phyloP scores from a whole-genome alignment of 345 rosid species.

The Euphorbia peplus region DNA sequence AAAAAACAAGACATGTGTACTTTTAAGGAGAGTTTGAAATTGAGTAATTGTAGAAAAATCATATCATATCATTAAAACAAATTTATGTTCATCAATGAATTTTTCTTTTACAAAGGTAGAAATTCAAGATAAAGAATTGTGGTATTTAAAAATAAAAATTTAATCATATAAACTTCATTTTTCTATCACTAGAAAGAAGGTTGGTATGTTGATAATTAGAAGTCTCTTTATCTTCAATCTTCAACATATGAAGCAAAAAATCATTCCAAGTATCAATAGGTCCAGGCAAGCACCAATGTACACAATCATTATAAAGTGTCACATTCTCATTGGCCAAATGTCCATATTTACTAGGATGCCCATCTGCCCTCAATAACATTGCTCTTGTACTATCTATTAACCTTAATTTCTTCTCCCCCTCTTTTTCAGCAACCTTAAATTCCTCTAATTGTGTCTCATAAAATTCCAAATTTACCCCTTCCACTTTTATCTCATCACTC shows the following conservation, averaged over 20 bases:
- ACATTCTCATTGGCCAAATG: constrained; percentile 67
- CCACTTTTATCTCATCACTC: constrained; percentile 51
- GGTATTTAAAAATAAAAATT: not conserved
- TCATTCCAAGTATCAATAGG: constrained; percentile 81
- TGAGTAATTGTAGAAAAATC: no score
- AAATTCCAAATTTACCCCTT: constrained; percentile 45
- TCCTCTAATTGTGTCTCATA: constrained; percentile 76
- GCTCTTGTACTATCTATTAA: constrained; percentile 62
- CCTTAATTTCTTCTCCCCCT: constrained; percentile 51
- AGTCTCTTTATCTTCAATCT: constrained; percentile 48
- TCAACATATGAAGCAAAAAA: constrained; percentile 77
- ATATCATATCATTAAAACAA: no score
- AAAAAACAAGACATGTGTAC: no score
- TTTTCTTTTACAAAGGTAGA: no score
- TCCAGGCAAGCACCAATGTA: constrained; percentile 95
- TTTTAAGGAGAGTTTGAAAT: no score
- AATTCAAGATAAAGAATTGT: not conserved
- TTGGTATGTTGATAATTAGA: constrained; percentile 28
- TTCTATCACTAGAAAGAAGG: constrained; percentile 23
- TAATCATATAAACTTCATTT: constrained; percentile 11
- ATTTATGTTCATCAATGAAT: no score
- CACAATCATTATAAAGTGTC: constrained; percentile 72
- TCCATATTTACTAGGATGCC: constrained; percentile 78
- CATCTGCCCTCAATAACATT: constrained; percentile 64
- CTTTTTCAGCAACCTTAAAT: constrained; percentile 48